Evolutionary conservation across 2,329 filamentous ascomycete species (phyloP).

Genomic region (Fusarium dlaminii): DNA sequence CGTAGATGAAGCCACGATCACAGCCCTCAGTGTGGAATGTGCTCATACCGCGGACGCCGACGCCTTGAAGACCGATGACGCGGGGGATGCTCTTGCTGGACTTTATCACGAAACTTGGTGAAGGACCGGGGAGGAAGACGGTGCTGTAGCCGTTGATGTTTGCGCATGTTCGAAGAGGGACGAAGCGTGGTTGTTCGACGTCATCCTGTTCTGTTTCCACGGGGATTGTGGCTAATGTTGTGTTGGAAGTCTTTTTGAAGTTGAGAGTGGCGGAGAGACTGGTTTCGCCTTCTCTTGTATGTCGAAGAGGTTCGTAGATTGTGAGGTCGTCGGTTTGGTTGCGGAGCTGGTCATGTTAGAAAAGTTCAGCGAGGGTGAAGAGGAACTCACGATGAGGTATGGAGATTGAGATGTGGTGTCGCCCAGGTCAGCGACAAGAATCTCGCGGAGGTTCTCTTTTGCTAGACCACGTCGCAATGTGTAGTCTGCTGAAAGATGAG

Average conservation of each 20-base stretch:
- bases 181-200: conserved; percentile 56
- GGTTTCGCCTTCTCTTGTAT: conserved; percentile 49
- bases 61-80: conserved; percentile 76
- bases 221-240: conserved; percentile 68
- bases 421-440: conserved; percentile 86
- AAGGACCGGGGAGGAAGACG: conserved; percentile 83
- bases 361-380: neutral
- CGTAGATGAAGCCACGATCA: conserved; percentile 83
- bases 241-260: conserved; percentile 80
- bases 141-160: conserved; percentile 82
- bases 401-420: conserved; percentile 75
- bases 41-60: conserved; percentile 75
- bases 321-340: conserved; percentile 83
- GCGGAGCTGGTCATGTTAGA: conserved; percentile 66
- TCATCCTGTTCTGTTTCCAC: conserved; percentile 62
- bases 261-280: conserved; percentile 67
- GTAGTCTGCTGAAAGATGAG: conserved; percentile 77
- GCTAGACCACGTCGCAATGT: conserved; percentile 73
- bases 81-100: conserved; percentile 80
- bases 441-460: conserved; percentile 79
- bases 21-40: conserved; percentile 81
- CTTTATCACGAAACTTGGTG: conserved; percentile 84
- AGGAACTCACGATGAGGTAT: conserved; percentile 77
- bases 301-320: conserved; percentile 83
- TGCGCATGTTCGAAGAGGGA: conserved; percentile 65